Evolutionary conservation across 768 basidiomycete genomes (phyloP).

Genomic region (Rhodosporidiobolus odoratus): DNA sequence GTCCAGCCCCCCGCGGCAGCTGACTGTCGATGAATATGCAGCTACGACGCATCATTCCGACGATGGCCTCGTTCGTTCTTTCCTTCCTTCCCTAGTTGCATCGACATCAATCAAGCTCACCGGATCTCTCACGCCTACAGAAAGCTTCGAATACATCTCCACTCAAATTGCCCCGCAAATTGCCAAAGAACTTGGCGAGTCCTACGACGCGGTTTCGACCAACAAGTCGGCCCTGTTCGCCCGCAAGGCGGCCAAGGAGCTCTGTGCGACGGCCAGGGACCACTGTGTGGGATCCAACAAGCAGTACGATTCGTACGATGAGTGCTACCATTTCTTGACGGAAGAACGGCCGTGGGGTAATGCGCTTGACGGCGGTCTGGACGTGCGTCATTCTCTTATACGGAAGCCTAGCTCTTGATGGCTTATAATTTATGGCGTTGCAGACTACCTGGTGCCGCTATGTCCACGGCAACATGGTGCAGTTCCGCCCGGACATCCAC

Average conservation of each 20-base stretch:
- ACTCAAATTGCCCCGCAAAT: not conserved
- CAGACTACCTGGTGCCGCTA: constrained; percentile 6
- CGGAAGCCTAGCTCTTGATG: too few relatives aligned
- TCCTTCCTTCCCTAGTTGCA: too few relatives aligned
- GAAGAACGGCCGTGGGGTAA: not conserved
- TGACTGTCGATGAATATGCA: not conserved
- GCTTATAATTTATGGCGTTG: not conserved
- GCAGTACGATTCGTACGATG: constrained; percentile 7
- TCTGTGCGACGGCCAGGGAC: constrained; percentile 1
- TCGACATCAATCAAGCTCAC: too few relatives aligned
- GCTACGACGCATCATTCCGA: constrained; percentile 8
- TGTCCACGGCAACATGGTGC: constrained; percentile 17
- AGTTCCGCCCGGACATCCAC: constrained; percentile 3
- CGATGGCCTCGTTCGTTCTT: not conserved
- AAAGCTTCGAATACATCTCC: not conserved
- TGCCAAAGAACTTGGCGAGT: not conserved
- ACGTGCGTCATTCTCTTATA: not conserved
- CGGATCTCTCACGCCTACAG: too few relatives aligned
- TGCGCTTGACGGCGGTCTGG: not conserved
- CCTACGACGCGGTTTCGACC: not conserved
- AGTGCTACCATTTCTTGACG: not conserved
- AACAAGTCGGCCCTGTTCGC: not conserved
- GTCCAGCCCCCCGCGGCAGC: too few relatives aligned
- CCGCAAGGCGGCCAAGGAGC: not conserved
- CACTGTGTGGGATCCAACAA: not conserved